Evolutionary conservation across 257 asterid genomes (phyloP).

Genomic region (Rubia yunnanensis): DNA sequence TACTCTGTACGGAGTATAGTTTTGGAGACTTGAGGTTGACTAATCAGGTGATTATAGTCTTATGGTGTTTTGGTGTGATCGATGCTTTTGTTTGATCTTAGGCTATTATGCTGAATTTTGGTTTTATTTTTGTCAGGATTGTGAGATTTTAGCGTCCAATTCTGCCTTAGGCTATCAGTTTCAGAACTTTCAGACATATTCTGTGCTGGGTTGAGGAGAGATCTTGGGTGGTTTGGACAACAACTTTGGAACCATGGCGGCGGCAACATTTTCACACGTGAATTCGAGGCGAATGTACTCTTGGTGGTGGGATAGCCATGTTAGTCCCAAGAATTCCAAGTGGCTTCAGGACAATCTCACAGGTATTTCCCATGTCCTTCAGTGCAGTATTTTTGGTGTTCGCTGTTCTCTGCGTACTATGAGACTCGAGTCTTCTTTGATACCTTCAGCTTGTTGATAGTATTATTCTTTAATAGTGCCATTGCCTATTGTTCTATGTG

Average conservation of each 20-base stretch:
- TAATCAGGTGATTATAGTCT: conserved; percentile 7
- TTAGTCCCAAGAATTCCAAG: conserved; percentile 91
- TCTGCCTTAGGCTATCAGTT: conserved; percentile 13
- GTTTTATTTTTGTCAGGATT: conserved; percentile 2
- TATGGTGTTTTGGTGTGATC: neutral
- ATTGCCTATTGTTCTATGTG: too few species aligned
- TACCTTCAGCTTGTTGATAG: neutral
- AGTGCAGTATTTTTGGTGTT: neutral
- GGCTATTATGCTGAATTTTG: conserved; percentile 8
- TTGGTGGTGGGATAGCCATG: conserved; percentile 99
- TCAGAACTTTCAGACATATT: too few species aligned
- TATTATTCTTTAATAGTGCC: neutral
- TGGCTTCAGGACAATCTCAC: conserved; percentile 98
- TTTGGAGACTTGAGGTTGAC: conserved; percentile 9
- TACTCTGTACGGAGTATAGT: neutral
- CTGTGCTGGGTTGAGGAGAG: conserved; percentile 3
- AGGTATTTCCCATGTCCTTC: conserved; percentile 35
- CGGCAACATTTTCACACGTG: conserved; percentile 49
- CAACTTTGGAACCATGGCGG: conserved; percentile 42
- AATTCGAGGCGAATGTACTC: conserved; percentile 83
- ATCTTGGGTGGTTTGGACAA: conserved; percentile 15
- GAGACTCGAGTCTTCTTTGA: neutral
- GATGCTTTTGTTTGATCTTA: neutral
- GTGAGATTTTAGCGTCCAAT: conserved; percentile 21
- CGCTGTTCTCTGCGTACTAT: neutral